Percentiles rank a stretch among this genome's conserved stretches.
phyloP scores from a whole-genome alignment of 306 rosid species.

The Carpinus viminea region DNA sequence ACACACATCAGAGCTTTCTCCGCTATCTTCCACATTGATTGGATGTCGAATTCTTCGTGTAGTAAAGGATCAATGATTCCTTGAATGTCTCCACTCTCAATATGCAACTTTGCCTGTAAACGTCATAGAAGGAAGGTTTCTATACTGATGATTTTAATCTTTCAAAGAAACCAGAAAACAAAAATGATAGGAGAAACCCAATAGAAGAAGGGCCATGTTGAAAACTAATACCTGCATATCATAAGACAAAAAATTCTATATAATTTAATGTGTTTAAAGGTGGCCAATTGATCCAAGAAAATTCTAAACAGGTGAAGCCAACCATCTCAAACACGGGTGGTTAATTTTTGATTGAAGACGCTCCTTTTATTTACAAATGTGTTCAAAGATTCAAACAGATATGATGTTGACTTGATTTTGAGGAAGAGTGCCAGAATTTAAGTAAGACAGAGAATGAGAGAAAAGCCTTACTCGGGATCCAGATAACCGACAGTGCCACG shows the following conservation, averaged over 20 bases:
- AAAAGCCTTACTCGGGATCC: constrained; percentile 87
- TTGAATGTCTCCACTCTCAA: constrained; percentile 94
- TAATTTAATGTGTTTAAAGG: not conserved
- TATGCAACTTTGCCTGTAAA: constrained; percentile 77
- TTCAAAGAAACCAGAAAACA: not conserved
- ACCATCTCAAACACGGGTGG: not conserved
- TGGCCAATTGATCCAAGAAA: not conserved
- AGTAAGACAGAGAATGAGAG: constrained; percentile 21
- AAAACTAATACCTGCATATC: constrained; percentile 52
- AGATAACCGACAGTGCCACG: constrained; percentile 96
- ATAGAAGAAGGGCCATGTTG: not conserved
- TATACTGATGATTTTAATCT: not conserved
- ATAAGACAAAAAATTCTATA: not conserved
- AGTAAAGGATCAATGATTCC: constrained; percentile 85
- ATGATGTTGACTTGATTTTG: constrained; percentile 20
- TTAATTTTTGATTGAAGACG: not conserved
- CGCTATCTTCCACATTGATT: constrained; percentile 98
- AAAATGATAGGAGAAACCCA: not conserved
- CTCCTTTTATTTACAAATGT: not conserved
- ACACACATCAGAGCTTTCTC: constrained; percentile 98
- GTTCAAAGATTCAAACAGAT: not conserved
- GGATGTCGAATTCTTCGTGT: constrained; percentile 65
- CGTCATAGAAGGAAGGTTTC: not conserved
- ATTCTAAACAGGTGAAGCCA: not conserved
- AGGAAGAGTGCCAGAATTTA: constrained; percentile 15